phyloP scores from a whole-genome alignment of 164 flowering plant species.

The Berberis thunbergii region DNA sequence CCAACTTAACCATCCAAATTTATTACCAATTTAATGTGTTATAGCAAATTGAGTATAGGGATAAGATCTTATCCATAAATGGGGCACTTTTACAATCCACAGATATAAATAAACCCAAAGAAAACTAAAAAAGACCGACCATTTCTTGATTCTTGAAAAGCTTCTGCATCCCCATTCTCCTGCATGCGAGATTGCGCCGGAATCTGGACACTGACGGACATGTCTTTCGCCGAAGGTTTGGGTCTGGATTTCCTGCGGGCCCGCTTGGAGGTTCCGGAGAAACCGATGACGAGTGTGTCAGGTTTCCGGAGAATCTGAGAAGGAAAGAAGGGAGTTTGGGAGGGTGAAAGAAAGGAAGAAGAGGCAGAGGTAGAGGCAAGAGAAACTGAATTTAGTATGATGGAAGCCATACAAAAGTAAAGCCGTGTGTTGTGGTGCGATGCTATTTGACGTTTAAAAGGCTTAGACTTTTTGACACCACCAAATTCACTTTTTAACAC shows the following conservation, averaged over 20 bases:
- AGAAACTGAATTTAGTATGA: too few relatives aligned
- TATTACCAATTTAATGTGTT: background rate
- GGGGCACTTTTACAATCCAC: background rate
- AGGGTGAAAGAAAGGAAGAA: slow-evolving; percentile 22
- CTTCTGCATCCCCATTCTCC: slow-evolving; percentile 20
- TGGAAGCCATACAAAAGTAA: too few relatives aligned
- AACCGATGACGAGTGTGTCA: slow-evolving; percentile 1
- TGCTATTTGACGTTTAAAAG: too few relatives aligned
- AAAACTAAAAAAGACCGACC: slow-evolving; percentile 18
- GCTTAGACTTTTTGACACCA: too few relatives aligned
- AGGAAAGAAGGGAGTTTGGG: slow-evolving; percentile 15
- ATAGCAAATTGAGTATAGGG: background rate
- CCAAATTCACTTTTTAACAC: too few relatives aligned
- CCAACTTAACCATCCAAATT: background rate
- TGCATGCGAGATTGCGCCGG: slow-evolving; percentile 15
- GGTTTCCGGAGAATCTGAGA: slow-evolving; percentile 26
- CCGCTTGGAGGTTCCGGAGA: slow-evolving; percentile 14
- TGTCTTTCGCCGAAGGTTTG: slow-evolving; percentile 21
- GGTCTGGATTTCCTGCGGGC: slow-evolving; percentile 23
- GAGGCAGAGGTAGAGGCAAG: background rate
- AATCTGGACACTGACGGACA: slow-evolving; percentile 36
- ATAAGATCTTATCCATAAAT: background rate
- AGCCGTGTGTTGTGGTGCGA: too few relatives aligned
- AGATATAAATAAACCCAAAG: background rate
- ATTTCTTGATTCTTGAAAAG: slow-evolving; percentile 19